phyloP scores from a whole-genome alignment of 176 grass and related monocot genomes.

The Bonia amplexicaulis region DNA sequence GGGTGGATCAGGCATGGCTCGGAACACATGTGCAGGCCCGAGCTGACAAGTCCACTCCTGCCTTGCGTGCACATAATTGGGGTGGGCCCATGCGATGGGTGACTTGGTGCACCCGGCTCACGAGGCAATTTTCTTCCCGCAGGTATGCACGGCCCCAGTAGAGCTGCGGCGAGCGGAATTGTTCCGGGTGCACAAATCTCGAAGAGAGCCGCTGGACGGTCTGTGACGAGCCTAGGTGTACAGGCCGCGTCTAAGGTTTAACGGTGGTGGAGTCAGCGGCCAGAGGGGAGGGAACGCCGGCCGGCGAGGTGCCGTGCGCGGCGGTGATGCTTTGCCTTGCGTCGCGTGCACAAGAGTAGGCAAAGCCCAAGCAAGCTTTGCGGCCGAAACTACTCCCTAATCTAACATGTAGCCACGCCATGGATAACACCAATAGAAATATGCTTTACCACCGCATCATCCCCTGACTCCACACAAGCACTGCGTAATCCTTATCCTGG shows the following conservation, averaged over 20 bases:
- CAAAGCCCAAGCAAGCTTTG: not conserved
- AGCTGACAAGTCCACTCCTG: not conserved
- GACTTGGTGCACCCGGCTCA: not conserved
- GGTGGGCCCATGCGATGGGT: not conserved
- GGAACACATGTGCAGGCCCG: slow-evolving; percentile 16
- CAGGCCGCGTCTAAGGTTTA: not conserved
- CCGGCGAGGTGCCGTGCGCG: slow-evolving; percentile 5
- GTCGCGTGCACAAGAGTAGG: not conserved
- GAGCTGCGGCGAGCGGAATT: not conserved
- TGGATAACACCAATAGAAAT: no score
- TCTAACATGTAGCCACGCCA: not conserved
- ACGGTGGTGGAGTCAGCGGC: not conserved
- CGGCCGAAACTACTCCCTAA: not conserved
- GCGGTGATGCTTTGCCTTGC: not conserved
- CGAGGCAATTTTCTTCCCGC: not conserved
- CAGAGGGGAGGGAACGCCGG: not conserved
- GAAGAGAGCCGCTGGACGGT: not conserved
- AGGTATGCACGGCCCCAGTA: not conserved
- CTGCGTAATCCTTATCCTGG: not conserved
- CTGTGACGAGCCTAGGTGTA: not conserved
- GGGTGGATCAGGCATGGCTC: not conserved
- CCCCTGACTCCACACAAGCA: not conserved
- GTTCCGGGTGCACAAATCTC: not conserved
- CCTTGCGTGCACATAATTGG: not conserved
- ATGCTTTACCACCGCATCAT: not conserved